Evolutionary conservation across 768 basidiomycete species (phyloP).

Genomic region (Phylloporus scabripes): DNA sequence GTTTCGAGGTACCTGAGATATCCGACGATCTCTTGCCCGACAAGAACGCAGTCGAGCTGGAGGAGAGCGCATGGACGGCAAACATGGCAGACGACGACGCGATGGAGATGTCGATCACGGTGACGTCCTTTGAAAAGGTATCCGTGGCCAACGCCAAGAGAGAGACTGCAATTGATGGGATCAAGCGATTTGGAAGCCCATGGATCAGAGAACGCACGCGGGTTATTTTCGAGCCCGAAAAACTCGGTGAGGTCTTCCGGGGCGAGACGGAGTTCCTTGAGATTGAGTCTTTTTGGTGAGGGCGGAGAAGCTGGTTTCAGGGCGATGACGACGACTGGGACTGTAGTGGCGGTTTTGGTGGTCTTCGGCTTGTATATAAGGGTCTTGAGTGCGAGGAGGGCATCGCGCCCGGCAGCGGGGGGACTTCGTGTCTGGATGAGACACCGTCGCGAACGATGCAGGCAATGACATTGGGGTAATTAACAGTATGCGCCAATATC

Average conservation of each 20-base stretch:
- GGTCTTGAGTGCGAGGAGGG: constrained; percentile 68
- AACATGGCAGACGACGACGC: constrained; percentile 56
- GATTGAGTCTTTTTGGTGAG: constrained; percentile 70
- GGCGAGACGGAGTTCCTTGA: constrained; percentile 87
- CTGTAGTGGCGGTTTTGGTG: constrained; percentile 64
- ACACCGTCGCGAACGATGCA: constrained; percentile 44
- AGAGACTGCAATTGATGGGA: constrained; percentile 52
- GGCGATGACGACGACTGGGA: constrained; percentile 81
- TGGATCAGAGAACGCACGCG: constrained; percentile 47
- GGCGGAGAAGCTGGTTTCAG: constrained; percentile 71
- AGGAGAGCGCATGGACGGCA: constrained; percentile 72
- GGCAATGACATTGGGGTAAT: constrained; percentile 6
- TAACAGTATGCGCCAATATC: too few species aligned
- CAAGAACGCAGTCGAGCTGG: constrained; percentile 69
- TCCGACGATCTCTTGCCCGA: constrained; percentile 62
- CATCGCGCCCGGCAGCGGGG: constrained; percentile 74
- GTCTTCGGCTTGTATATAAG: constrained; percentile 96
- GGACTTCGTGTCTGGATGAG: constrained; percentile 60
- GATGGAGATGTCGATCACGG: constrained; percentile 76
- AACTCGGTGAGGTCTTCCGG: constrained; percentile 83
- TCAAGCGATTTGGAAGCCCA: background rate
- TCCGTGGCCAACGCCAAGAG: constrained; percentile 63
- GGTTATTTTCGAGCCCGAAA: constrained; percentile 80
- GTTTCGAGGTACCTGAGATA: constrained; percentile 73
- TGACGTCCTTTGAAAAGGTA: constrained; percentile 64